phyloP scores from a whole-genome alignment of 2,329 filamentous ascomycete genomes.

The Colletotrichum trifolii region DNA sequence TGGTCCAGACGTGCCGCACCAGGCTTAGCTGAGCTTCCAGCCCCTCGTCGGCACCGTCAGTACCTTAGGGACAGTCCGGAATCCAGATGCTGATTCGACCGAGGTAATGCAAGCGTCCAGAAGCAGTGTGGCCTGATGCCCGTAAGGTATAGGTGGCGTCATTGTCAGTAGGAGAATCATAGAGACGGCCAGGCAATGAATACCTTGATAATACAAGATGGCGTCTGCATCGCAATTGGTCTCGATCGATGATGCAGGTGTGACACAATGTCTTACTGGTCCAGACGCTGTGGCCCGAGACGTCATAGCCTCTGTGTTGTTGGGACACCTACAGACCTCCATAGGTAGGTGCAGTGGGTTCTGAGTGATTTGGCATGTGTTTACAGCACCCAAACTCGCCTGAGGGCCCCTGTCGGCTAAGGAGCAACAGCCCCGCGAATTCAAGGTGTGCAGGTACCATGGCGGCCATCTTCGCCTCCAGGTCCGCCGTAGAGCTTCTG shows the following conservation, averaged over 20 bases:
- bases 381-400: not conserved
- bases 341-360: not conserved
- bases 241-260: conserved; percentile 36
- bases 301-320: conserved; percentile 22
- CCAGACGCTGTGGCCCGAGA: conserved; percentile 18
- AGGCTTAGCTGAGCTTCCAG: too few species aligned
- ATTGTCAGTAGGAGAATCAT: not conserved
- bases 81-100: conserved; percentile 6
- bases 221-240: not conserved
- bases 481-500: not conserved
- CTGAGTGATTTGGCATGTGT: not conserved
- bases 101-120: conserved; percentile 24
- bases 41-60: not conserved
- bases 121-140: conserved; percentile 8
- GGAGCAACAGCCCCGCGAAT: conserved; percentile 8
- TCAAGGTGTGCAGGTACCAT: conserved; percentile 7
- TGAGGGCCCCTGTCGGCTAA: too few species aligned
- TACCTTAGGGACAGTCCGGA: not conserved
- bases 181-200: not conserved
- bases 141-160: conserved; percentile 27
- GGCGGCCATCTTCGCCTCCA: conserved; percentile 9
- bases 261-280: conserved; percentile 35
- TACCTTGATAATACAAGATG: not conserved
- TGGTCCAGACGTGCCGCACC: too few species aligned
- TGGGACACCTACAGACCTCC: too few species aligned